Percentiles rank a stretch among this genome's conserved stretches.
Evolutionary conservation across 2,329 filamentous ascomycete genomes (phyloP).

Genomic region (Botrytis fabae): DNA sequence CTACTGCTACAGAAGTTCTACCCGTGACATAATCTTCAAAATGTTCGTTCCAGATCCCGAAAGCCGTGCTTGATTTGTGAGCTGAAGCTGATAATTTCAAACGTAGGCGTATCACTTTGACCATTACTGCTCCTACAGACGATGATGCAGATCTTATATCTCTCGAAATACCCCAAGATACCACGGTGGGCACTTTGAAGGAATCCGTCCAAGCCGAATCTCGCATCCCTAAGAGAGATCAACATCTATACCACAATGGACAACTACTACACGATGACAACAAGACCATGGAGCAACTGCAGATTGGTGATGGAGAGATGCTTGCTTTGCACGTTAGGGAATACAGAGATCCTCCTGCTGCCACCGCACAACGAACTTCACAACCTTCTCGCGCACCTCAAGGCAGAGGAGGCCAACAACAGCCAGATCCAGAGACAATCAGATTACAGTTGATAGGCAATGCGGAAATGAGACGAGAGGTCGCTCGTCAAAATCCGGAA

Average conservation of each 20-base stretch:
- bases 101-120: conserved; percentile 81
- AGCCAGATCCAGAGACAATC: conserved; percentile 75
- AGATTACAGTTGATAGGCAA: conserved; percentile 82
- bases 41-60: conserved; percentile 13
- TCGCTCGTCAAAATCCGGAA: conserved; percentile 71
- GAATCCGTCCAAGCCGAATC: conserved; percentile 85
- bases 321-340: conserved; percentile 78
- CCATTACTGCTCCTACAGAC: conserved; percentile 73
- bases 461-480: conserved; percentile 68
- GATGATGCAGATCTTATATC: conserved; percentile 67
- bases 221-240: conserved; percentile 66
- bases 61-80: background rate
- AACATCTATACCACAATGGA: conserved; percentile 91
- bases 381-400: conserved; percentile 38
- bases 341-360: conserved; percentile 49
- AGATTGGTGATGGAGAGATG: conserved; percentile 88
- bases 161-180: conserved; percentile 78
- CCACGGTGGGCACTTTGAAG: conserved; percentile 83
- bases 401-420: conserved; percentile 38
- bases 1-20: background rate
- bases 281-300: conserved; percentile 78
- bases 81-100: conserved; percentile 16
- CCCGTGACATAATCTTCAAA: background rate
- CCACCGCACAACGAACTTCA: conserved; percentile 42
- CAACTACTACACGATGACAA: conserved; percentile 72